These are phyloP conservation scores for Chlorella variabilis DNA, from an alignment of 163 green algal genomes.

Conservation along the genomic window DNA sequence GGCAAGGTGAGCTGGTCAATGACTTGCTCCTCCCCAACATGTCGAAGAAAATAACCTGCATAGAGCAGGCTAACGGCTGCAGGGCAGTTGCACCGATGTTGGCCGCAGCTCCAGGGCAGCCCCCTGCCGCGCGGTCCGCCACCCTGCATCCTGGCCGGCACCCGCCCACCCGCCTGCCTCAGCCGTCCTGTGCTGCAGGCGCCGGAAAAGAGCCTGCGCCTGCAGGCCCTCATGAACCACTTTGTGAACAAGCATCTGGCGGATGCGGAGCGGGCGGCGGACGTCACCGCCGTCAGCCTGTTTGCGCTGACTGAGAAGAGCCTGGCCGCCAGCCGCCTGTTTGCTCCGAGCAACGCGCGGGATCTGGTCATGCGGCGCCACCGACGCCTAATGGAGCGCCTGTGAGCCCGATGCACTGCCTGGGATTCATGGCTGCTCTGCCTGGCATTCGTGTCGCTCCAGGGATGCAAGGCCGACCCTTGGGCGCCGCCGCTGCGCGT, in stretches of 20 bases:
- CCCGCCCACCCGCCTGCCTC: not conserved
- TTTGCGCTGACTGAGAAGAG: slow-evolving; percentile 12
- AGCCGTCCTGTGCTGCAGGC: not conserved
- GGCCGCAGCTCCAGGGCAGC: too few species aligned
- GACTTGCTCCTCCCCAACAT: too few species aligned
- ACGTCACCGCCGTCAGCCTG: not conserved
- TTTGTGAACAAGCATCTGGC: not conserved
- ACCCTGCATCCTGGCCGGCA: not conserved
- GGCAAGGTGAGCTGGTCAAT: too few species aligned
- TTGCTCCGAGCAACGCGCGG: not conserved
- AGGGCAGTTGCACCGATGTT: too few species aligned
- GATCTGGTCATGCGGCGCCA: not conserved
- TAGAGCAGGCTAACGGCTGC: too few species aligned
- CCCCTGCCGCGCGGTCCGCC: too few species aligned
- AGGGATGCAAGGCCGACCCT: too few species aligned
- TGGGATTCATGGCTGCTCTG: too few species aligned
- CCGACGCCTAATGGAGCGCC: not conserved
- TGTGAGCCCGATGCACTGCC: not conserved
- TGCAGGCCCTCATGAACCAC: slow-evolving; percentile 25
- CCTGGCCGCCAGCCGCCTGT: not conserved
- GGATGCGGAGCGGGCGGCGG: not conserved
- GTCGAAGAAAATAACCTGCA: too few species aligned
- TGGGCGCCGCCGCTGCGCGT: too few species aligned
- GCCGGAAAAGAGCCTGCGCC: not conserved
- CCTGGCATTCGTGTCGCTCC: too few species aligned